Base-by-base conservation (phyloP, 2,329 filamentous ascomycete genomes). In the Seiridium cupressi region DNA sequence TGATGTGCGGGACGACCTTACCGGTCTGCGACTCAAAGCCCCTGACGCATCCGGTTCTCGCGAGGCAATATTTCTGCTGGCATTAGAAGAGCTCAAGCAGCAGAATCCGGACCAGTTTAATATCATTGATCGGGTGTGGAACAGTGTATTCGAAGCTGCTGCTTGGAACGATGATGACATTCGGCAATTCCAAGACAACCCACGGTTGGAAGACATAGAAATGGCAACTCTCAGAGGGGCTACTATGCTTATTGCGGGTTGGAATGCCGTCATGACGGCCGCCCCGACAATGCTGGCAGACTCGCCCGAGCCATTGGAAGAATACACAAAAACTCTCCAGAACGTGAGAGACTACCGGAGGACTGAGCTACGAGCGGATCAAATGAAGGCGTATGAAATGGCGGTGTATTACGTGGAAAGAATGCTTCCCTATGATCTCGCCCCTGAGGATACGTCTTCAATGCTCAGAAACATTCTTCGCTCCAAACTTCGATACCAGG, bases 1-100 rank as follows among this genome's bases (percentile, higher is more conserved):
- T 38, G 72, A 76, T 62, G 58, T 57, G 58, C 59, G 46, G 13
- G 9, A 31, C 5, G n/a, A 32, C 4, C 13, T 4, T 18, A 9
- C 13, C 10, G 46, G 2, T 31, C 13, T 26, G 8, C 7, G 38
- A 13, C 38, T 13, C 13, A 42, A 8, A 7, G 38, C 7, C 38
- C 38, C 38, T 42, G 38, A 42, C 13, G 7, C 38, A 42, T 42
- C 38, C 13, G 38, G 7, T 7, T 13, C 38, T 42, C 38, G 38
- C 38, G 38, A 42, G 7, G 38, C 38, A 42, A 13, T 8, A 42
- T 42, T 13, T 7, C 38, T 42, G 7, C 38, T 42, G 7, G 38
- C 7, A 42, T 42, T 42, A 7, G 38, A 42, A 42, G 13, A 42
- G 13, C 38, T 42, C 38, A 7, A 8, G 13, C 38, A 42, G 38